These are phyloP conservation scores for Fusarium buxicola DNA, from an alignment of 2,329 filamentous ascomycete species.

Conservation along the genomic window DNA sequence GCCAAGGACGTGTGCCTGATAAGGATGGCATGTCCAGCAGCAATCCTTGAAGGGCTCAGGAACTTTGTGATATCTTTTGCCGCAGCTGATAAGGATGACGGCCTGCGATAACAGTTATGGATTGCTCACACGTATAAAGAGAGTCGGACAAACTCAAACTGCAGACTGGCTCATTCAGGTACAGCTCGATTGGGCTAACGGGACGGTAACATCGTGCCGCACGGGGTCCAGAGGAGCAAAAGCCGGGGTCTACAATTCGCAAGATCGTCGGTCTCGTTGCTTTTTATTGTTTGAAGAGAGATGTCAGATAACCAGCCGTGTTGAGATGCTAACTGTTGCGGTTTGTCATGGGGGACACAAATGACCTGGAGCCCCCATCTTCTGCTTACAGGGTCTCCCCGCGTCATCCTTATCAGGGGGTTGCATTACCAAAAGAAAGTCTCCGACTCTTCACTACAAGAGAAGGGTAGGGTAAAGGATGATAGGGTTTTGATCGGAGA, in stretches of 20 bases:
- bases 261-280: constrained; percentile 13
- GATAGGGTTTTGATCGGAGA: too few relatives aligned
- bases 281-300: constrained; percentile 13
- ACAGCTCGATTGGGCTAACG: constrained; percentile 21
- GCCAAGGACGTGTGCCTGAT: too few relatives aligned
- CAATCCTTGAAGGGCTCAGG: constrained; percentile 13
- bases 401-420: constrained; percentile 53
- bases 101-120: background rate
- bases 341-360: constrained; percentile 41
- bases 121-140: background rate
- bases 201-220: constrained; percentile 27
- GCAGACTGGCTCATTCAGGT: constrained; percentile 10
- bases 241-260: constrained; percentile 5
- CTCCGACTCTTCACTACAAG: constrained; percentile 43
- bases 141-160: constrained; percentile 10
- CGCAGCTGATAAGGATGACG: constrained; percentile 29
- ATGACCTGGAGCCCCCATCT: constrained; percentile 21
- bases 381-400: constrained; percentile 16
- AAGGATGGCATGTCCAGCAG: constrained; percentile 39
- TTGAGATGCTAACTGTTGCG: background rate
- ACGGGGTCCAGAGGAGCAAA: background rate
- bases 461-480: too few relatives aligned
- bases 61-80: constrained; percentile 12
- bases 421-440: constrained; percentile 46
- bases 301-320: constrained; percentile 16